Evolutionary conservation across 805 yeast species (phyloP).

Genomic region (Tetrapisispora arboricola): DNA sequence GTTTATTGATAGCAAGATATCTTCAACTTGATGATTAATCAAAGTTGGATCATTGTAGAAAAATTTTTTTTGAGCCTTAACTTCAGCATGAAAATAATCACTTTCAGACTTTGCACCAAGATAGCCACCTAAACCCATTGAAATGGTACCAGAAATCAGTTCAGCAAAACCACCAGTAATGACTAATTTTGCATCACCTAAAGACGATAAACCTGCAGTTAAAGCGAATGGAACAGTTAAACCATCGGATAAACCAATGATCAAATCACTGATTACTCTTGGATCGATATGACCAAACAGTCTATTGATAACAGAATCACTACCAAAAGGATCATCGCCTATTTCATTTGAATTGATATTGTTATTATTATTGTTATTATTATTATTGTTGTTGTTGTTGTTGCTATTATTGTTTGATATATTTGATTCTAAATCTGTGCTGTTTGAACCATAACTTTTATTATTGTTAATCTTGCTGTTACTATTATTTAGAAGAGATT

Average conservation of each 20-base stretch:
- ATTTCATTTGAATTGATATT: not conserved
- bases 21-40: conserved; percentile 69
- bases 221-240: conserved; percentile 94
- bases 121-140: conserved; percentile 95
- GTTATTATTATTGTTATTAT: not conserved
- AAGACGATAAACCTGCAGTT: conserved; percentile 85
- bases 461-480: conserved; percentile 8
- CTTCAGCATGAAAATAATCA: conserved; percentile 63
- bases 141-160: conserved; percentile 88
- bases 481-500: too few species aligned
- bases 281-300: conserved; percentile 61
- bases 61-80: conserved; percentile 54
- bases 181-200: conserved; percentile 80
- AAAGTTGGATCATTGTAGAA: conserved; percentile 55
- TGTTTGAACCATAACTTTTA: conserved; percentile 8
- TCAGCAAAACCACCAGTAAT: conserved; percentile 97
- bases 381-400: not conserved
- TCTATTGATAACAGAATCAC: conserved; percentile 8
- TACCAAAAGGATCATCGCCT: not conserved
- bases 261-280: conserved; percentile 83
- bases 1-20: conserved; percentile 62
- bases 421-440: conserved; percentile 9
- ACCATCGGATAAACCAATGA: conserved; percentile 90
- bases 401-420: too few species aligned
- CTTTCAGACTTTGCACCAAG: conserved; percentile 85